Evolutionary conservation across 2,329 filamentous ascomycete genomes (phyloP), one percentile per base, ranked within the genome.

Genomic region (Cytospora schulzeri): DNA sequence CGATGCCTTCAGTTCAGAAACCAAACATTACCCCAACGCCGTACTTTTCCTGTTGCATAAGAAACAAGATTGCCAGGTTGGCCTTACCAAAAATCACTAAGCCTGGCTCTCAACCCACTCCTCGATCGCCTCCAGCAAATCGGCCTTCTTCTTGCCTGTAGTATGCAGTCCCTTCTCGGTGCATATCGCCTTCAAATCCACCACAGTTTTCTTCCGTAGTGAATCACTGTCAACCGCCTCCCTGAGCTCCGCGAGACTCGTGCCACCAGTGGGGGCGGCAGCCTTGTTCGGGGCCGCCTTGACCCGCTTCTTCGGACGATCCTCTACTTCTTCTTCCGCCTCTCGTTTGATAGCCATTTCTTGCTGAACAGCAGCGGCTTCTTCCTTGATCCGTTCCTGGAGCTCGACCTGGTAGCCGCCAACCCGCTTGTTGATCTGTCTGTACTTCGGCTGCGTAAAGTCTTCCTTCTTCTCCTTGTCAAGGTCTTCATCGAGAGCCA

Each of bases 401-500:
- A 93, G 97, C 38, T 91, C 88, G 54, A 89, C 81, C 12, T 97
- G 84, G 72, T 92, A 91, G 2, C 87, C 85, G 0, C 93, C 93
- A 1, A 91, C 90, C 33, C 94, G 88, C 79, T 96, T 98, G 75
- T 93, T 87, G 62, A 99, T 98, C 69, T 96, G 92, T 70, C 86
- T 89, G 76, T 89, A 93, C 71, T 91, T 92, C 1, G 95, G 95
- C 17, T 91, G 74, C 0, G 95, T 98, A 68, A 90, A 88, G 73
- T 99, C 95, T 17, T 86, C 81, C 3, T 78, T 77, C 1, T 78
- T 77, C 57, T 89, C 85, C 24, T 91, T 89, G 0, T 93, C 93
- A 1, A 96, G 79, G 69, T 97, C 93, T 74, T 99, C 95, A 41
- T 97, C 93, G 0, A 99, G 82, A 0, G 95, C 95, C 64, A 97